Evolutionary conservation across 352 stramenopile species (phyloP), one percentile per base, ranked within the genome.

Genomic region (Globisporangium polare): DNA sequence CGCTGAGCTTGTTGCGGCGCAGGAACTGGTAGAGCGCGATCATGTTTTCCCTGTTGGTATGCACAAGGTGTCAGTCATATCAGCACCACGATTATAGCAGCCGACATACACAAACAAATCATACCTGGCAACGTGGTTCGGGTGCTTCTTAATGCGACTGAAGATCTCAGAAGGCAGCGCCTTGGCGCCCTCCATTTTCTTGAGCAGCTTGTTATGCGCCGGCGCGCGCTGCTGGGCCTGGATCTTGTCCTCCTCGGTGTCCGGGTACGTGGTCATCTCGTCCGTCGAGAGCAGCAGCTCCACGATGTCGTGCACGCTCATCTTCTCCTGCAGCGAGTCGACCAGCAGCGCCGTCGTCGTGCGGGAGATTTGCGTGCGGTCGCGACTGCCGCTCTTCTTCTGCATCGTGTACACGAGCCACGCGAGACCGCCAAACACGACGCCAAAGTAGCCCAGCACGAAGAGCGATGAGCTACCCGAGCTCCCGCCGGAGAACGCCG

Each of bases 21-120:
- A 93, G 61, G 56, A 78, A 92, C 62, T 89, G 81, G 62, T 95
- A 93, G 56, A 93, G 33, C 24, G 86, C 83, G 58, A 95, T 78
- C 74, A 95, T 88, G 61, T 93, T 91, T 61, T 94, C 84, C 15
- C 86, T 66, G 41, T 63, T 24, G 1, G 49, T 26, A 51, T 20
- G 22, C 50, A 42, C 29, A 58, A 17, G 9, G 18, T 63, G n/a
- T 49, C 24, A 62, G 56, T 41, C 10, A 67, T 55, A n/a, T 6
- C 15, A 60, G 10, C 39, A 60, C 33, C 8, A 41, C 37, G n/a
- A 17, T 18, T 17, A 6, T 26, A 41, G 41, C 35, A 56, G 24
- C 20, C 54, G 9, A 17, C 20, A 60, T 5, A 31, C 27, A 13
- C 35, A 15, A 18, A 41, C 15, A 20, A 17, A n/a, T 5, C 49